A percentile compares a stretch with the other conserved stretches of the same genome.
Conservation (phyloP, 2,329 filamentous ascomycete genomes). For the Aspergillus luchuensis region DNA sequence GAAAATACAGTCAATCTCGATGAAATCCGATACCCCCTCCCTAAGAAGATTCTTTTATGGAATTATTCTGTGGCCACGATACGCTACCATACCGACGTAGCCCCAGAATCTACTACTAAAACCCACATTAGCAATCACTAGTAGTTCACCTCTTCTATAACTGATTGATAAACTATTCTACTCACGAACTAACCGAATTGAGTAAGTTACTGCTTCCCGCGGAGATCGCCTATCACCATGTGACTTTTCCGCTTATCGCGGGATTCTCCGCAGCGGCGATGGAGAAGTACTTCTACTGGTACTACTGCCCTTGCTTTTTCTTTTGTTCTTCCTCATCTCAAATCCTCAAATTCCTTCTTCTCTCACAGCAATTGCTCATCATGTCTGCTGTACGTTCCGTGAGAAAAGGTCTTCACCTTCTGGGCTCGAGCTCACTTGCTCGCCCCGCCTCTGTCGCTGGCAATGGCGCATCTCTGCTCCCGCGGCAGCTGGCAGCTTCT, state of each 20-base stretch:
- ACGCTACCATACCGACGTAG: too few relatives aligned
- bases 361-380: slow-evolving; percentile 15
- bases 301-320: not conserved
- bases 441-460: slow-evolving; percentile 30
- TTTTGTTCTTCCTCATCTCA: not conserved
- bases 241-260: slow-evolving; percentile 2
- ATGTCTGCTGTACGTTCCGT: slow-evolving; percentile 36
- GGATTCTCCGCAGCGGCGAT: not conserved
- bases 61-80: too few relatives aligned
- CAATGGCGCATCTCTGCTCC: slow-evolving; percentile 35
- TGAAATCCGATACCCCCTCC: too few relatives aligned
- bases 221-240: not conserved
- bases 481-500: slow-evolving; percentile 31
- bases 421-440: slow-evolving; percentile 29
- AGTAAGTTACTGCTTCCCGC: not conserved
- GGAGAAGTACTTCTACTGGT: not conserved
- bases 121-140: too few relatives aligned
- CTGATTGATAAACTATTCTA: too few relatives aligned
- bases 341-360: not conserved
- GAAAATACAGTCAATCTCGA: not conserved
- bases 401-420: slow-evolving; percentile 33
- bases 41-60: too few relatives aligned
- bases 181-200: too few relatives aligned
- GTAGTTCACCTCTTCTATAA: too few relatives aligned
- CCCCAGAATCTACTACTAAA: too few relatives aligned